These are phyloP conservation scores for Gnaphalium uliginosum DNA, from an alignment of 129 eudicot genomes.

Conservation along the genomic window DNA sequence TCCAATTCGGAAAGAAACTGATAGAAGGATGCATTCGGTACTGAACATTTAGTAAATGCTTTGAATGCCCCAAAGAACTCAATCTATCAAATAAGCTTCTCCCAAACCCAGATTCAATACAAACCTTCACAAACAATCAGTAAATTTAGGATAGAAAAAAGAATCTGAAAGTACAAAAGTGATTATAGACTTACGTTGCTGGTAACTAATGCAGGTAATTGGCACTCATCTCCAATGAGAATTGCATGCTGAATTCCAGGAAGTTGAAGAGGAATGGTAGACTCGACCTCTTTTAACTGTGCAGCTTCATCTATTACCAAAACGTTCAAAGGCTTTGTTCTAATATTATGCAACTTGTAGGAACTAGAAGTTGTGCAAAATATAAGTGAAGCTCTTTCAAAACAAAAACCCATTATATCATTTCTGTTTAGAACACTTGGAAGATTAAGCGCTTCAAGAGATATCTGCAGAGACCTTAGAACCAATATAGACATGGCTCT, in stretches of 20 bases:
- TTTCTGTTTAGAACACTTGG: not conserved
- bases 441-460: not conserved
- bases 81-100: slow-evolving; percentile 3
- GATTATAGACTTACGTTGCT: not conserved
- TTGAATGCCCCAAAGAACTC: not conserved
- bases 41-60: not conserved
- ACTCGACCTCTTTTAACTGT: not conserved
- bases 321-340: not conserved
- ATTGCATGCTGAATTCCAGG: not conserved
- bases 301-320: not conserved
- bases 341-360: not conserved
- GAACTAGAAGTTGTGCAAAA: not conserved
- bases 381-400: not conserved
- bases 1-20: slow-evolving; percentile 37
- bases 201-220: not conserved
- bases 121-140: not conserved
- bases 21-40: not conserved
- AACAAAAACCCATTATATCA: not conserved
- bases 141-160: not conserved
- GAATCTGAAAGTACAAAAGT: not conserved
- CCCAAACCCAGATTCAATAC: not conserved
- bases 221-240: slow-evolving; percentile 5
- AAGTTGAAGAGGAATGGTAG: not conserved
- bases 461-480: not conserved
- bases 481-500: not conserved